These are phyloP conservation scores for Passiflora organensis DNA, from an alignment of 345 rosid species.

Conservation along the genomic window DNA sequence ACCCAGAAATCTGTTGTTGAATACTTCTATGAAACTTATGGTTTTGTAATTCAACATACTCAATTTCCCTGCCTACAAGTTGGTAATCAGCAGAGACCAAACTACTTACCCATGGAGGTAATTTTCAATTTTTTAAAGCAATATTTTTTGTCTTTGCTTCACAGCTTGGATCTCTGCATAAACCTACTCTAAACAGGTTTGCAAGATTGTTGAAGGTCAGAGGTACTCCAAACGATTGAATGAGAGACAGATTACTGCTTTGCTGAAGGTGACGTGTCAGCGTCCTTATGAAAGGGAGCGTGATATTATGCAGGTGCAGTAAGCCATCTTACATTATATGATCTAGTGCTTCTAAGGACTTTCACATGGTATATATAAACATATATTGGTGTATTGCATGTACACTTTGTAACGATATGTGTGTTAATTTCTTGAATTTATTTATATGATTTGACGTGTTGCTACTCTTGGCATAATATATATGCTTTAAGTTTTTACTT, in stretches of 20 bases:
- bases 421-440: too few species aligned
- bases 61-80: conserved; percentile 95
- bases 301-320: too few species aligned
- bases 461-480: too few species aligned
- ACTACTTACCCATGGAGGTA: conserved; percentile 96
- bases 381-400: background rate
- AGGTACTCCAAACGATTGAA: conserved; percentile 53
- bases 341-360: too few species aligned
- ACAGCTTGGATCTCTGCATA: too few species aligned
- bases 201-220: conserved; percentile 51
- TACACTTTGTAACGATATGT: too few species aligned
- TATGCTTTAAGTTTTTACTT: too few species aligned
- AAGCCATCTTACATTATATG: too few species aligned
- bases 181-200: conserved; percentile 37
- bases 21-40: conserved; percentile 77
- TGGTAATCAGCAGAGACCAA: conserved; percentile 83
- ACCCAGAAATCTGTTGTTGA: conserved; percentile 84
- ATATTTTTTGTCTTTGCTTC: too few species aligned
- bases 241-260: conserved; percentile 49
- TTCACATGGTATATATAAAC: too few species aligned
- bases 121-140: conserved; percentile 1
- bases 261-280: conserved; percentile 65
- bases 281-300: conserved; percentile 49
- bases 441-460: too few species aligned
- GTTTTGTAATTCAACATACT: conserved; percentile 60